Conservation (phyloP, 495 filamentous ascomycete species). For the Xylaria nigripes region DNA sequence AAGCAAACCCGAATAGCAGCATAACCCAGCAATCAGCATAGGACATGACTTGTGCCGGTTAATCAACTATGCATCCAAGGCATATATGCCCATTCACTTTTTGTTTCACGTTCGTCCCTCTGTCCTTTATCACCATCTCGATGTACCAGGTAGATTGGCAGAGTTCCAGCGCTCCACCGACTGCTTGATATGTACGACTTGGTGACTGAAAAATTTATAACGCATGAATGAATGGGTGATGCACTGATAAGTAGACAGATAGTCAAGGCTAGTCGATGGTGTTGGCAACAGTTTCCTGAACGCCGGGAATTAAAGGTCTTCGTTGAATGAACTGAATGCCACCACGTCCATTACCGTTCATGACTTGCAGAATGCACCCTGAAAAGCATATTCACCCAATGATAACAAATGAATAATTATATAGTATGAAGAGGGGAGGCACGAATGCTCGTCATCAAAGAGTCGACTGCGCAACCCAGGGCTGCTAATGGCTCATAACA, state of each 20-base stretch:
- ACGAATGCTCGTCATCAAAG: background rate
- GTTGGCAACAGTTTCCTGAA: background rate
- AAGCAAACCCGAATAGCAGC: background rate
- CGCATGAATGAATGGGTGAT: background rate
- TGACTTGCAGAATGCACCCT: constrained; percentile 6
- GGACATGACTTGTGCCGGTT: background rate
- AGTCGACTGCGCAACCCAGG: background rate
- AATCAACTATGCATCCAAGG: background rate
- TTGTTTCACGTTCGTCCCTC: background rate
- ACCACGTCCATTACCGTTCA: background rate
- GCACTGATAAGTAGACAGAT: background rate
- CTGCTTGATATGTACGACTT: background rate
- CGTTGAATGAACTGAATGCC: background rate
- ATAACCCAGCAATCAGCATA: background rate
- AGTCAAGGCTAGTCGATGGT: background rate
- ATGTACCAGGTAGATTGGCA: background rate
- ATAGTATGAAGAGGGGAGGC: background rate
- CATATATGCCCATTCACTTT: background rate
- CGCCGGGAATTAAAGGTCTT: background rate
- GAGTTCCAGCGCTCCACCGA: background rate
- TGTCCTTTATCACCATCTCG: background rate
- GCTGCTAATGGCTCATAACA: constrained; percentile 9
- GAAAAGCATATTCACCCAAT: constrained; percentile 3
- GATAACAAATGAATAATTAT: constrained; percentile 2
- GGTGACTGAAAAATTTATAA: background rate